Conservation (phyloP, 2,329 filamentous ascomycete genomes). For the Ophiognomonia clavigignenti-juglandacearum region DNA sequence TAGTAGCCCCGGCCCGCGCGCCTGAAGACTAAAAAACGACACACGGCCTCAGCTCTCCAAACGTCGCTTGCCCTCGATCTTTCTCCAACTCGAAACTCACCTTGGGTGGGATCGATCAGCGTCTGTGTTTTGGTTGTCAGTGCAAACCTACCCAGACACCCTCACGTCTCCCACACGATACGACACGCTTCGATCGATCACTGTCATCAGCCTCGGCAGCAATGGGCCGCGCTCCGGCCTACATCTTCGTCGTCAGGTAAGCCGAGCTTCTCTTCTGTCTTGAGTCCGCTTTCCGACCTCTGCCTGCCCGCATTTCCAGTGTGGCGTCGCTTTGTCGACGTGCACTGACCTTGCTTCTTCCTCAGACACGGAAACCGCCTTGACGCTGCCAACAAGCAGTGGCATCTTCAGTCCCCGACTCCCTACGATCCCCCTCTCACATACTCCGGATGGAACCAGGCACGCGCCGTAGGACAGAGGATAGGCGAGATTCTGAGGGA, state of each 20-base stretch:
- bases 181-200: background rate
- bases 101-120: too few relatives aligned
- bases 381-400: conserved; percentile 89
- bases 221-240: conserved; percentile 45
- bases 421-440: conserved; percentile 95
- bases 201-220: background rate
- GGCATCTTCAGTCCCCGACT: conserved; percentile 87
- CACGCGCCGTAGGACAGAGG: conserved; percentile 72
- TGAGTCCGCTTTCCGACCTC: background rate
- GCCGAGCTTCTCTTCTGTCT: conserved; percentile 16
- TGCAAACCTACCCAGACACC: background rate
- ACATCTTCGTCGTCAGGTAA: conserved; percentile 46
- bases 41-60: too few relatives aligned
- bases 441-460: conserved; percentile 90
- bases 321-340: background rate
- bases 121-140: too few relatives aligned
- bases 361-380: conserved; percentile 89
- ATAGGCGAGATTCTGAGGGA: conserved; percentile 70
- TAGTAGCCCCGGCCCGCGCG: too few relatives aligned
- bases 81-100: too few relatives aligned
- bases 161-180: background rate
- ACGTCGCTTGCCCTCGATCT: too few relatives aligned
- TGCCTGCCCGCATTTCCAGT: too few relatives aligned
- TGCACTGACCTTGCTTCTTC: background rate
- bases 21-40: too few relatives aligned